Evolutionary conservation across 1,284 basidiomycete genomes (phyloP), one percentile per base, ranked within the genome.

Genomic region (Amylostereum areolatum): DNA sequence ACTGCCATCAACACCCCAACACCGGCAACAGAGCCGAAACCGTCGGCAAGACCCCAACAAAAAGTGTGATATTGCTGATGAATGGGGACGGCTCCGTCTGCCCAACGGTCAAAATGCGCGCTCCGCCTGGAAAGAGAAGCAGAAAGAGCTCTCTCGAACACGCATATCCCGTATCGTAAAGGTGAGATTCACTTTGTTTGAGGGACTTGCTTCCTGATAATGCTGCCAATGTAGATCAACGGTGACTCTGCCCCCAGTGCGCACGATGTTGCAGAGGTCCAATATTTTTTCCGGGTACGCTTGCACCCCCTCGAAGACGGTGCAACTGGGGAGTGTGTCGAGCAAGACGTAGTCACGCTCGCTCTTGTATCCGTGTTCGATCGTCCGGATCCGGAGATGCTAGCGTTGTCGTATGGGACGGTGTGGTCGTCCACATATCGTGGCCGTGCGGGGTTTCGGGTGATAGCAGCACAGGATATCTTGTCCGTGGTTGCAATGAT

Each of bases 61-160:
- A 4, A 29, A 30, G 5, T n/a, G 24, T 2, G 30, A 29, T 6
- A 37, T 54, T 8, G 6, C 11, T 9, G 39, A 48, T 5, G 27
- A 39, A 2, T 60, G 57, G 57, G 53, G 50, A 3, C 50, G 50
- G 0, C 30, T 57, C 5, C 33, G 18, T 2, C 43, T 59, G 1
- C 56, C 56, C 1, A 57, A 49, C 43, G 55, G 56, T 0, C 57
- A 59, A 24, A 50, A 52, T 30, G 56, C 49, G 2, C 52, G 56
- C 2, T 55, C 53, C 4, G 44, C 44, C 3, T 60, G 55, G 56
- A 58, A 56, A 30, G 60, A 62, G 28, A 27, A 11, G 10, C 3
- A 37, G 10, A 48, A 47, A 5, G 31, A 40, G 11, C 31, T n/a
- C n/a, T n/a, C 32, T 12, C 29, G 28, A 2, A 30, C 47, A 27